Percentiles rank a stretch among this genome's conserved stretches.
Conservation (phyloP, 1,284 basidiomycete species). For the Xanthoconium separans region DNA sequence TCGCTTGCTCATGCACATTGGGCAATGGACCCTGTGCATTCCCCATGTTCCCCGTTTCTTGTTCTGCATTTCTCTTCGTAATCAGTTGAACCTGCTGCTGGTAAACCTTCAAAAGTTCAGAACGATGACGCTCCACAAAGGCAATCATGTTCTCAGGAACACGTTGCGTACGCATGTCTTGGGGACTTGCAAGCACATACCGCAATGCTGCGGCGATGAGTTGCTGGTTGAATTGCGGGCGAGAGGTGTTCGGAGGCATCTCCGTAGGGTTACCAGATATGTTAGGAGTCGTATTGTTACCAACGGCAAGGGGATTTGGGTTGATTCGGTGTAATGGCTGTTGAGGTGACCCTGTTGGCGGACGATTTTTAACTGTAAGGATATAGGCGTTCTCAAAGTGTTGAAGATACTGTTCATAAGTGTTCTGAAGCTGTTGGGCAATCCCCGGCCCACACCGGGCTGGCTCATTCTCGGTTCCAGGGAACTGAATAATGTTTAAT, state of each 20-base stretch:
- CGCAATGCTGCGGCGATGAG: slow-evolving; percentile 25
- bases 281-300: slow-evolving; percentile 15
- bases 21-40: slow-evolving; percentile 17
- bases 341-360: slow-evolving; percentile 12
- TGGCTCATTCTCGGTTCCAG: slow-evolving; percentile 53
- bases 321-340: slow-evolving; percentile 18
- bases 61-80: slow-evolving; percentile 26
- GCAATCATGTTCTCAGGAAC: slow-evolving; percentile 52
- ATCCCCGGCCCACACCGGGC: slow-evolving; percentile 56
- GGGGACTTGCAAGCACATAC: slow-evolving; percentile 43
- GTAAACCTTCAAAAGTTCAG: slow-evolving; percentile 28
- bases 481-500: slow-evolving; percentile 62
- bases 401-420: slow-evolving; percentile 59
- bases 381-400: slow-evolving; percentile 59
- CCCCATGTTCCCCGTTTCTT: slow-evolving; percentile 25
- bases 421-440: slow-evolving; percentile 55
- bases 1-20: slow-evolving; percentile 25
- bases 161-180: slow-evolving; percentile 52
- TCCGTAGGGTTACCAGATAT: slow-evolving; percentile 24
- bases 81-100: slow-evolving; percentile 24
- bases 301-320: slow-evolving; percentile 6
- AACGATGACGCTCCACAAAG: slow-evolving; percentile 57
- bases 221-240: slow-evolving; percentile 17
- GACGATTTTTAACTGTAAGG: slow-evolving; percentile 26
- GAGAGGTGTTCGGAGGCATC: slow-evolving; percentile 18